These are phyloP conservation scores for Ganoderma resinaceum DNA, from an alignment of 1,284 basidiomycete genomes.

Conservation along the genomic window DNA sequence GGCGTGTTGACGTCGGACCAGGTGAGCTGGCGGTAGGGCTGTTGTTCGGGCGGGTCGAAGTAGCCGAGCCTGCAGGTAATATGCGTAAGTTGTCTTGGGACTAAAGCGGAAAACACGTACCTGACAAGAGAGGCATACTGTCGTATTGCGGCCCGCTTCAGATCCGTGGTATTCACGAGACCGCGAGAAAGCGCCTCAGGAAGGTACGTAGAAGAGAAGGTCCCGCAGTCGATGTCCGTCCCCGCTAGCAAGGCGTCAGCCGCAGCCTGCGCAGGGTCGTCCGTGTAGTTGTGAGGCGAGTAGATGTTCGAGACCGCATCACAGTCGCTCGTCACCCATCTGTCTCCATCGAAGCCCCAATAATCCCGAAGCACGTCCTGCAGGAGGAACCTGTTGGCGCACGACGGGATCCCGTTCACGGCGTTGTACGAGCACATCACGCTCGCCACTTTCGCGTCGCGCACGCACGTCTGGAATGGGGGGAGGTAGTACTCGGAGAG, in stretches of 20 bases:
- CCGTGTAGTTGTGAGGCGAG: conserved; percentile 54
- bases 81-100: not conserved
- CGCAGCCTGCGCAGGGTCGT: conserved; percentile 50
- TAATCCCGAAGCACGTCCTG: conserved; percentile 57
- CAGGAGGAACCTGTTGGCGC: conserved; percentile 58
- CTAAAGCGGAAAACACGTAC: conserved; percentile 37
- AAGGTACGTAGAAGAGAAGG: conserved; percentile 51
- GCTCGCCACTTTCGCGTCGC: conserved; percentile 62
- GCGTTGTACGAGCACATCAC: conserved; percentile 70
- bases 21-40: conserved; percentile 57
- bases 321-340: conserved; percentile 58
- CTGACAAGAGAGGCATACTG: conserved; percentile 61
- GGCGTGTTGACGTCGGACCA: conserved; percentile 58
- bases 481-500: conserved; percentile 61
- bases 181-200: conserved; percentile 54
- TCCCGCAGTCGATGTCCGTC: conserved; percentile 62
- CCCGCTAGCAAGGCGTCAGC: conserved; percentile 60
- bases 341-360: conserved; percentile 56
- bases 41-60: conserved; percentile 56
- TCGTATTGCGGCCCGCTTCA: conserved; percentile 51
- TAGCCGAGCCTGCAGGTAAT: conserved; percentile 52
- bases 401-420: conserved; percentile 63
- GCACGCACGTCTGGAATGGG: conserved; percentile 61
- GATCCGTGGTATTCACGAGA: conserved; percentile 51
- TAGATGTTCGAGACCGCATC: conserved; percentile 54